Evolutionary conservation across 1,284 basidiomycete species (phyloP), one percentile per base, ranked within the genome.

Genomic region (Mycena citricolor): DNA sequence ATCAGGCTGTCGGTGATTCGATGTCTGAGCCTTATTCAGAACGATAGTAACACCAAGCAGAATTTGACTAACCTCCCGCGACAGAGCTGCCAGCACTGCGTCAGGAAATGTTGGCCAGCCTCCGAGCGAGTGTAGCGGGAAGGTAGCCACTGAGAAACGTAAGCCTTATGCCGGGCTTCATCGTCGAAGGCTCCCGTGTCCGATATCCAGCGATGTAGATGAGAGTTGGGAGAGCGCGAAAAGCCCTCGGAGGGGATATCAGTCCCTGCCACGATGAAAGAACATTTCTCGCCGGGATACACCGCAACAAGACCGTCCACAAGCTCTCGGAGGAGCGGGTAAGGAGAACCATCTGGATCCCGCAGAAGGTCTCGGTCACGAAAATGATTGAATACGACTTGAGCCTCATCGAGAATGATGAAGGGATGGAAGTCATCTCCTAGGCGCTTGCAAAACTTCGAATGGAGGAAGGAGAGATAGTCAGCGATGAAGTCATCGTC

Each of bases 111-210:
- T 11, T 21, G 24, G 24, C 8, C 33, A 22, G 19, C 33, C 33
- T 14, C 19, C 8, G 11, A 10, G 8, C 13, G 33, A 35, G 12
- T 35, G 19, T 6, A 19, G 33, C 30, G 22, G 5, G 41, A 21
- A 4, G 41, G 47, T n/a, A 44, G 26, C 20, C 43, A 49, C 11
- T 36, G 20, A 28, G 35, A 33, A 10, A 49, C 12, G 24, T 49
- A 49, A 1, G 28, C 1, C 17, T 49, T 38, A 13, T 49, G 47
- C 14, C 16, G 11, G 12, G 14, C 2, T 5, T 8, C 25, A 8
- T 43, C 37, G 29, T 48, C 47, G 22, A 48, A 48, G 21, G 41
- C 30, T 13, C 41, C 47, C 3, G 42, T 49, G 13, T 35, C 41
- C 4, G 47, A 44, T 0, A 41, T 48, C 46, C 47, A 49, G 10